A percentile compares a stretch with the other conserved stretches of the same genome.
phyloP scores from a whole-genome alignment of 1,284 basidiomycete species.

The Naganishia albida region DNA sequence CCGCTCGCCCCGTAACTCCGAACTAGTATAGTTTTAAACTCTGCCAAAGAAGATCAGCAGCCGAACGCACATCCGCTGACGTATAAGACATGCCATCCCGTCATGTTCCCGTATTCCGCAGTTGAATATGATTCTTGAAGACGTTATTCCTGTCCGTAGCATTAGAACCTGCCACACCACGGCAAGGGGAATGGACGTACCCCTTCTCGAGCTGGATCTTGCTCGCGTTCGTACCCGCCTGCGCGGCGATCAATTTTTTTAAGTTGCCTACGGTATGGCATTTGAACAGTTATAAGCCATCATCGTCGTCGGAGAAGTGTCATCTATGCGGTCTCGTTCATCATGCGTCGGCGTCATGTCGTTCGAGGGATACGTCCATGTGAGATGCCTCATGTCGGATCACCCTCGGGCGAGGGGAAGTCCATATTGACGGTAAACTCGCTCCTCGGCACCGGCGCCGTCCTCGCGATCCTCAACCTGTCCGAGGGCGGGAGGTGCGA shows the following conservation, averaged over 20 bases:
- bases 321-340: conserved; percentile 1
- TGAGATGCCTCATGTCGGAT: no score
- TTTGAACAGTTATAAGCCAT: neutral
- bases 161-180: neutral
- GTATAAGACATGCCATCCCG: conserved; percentile 72
- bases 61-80: neutral
- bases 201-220: conserved; percentile 98
- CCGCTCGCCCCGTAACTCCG: no score
- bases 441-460: conserved; percentile 39
- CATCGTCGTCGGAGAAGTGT: neutral
- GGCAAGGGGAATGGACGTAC: conserved; percentile 59
- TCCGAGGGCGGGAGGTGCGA: conserved; percentile 52
- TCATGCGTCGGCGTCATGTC: neutral
- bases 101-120: conserved; percentile 92
- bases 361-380: no score
- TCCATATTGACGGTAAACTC: conserved; percentile 26
- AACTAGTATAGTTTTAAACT: conserved; percentile 86
- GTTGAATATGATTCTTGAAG: conserved; percentile 91
- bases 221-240: conserved; percentile 79
- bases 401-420: neutral
- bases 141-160: conserved; percentile 72
- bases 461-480: conserved; percentile 46
- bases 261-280: conserved; percentile 66
- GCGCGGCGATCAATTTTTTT: conserved; percentile 94
- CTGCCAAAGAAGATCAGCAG: conserved; percentile 33